Percentiles rank a stretch among this genome's conserved stretches.
These are phyloP conservation scores for Conidiobolus incongruus DNA, from an alignment of 371 early-diverging fungal genomes.

Conservation along the genomic window DNA sequence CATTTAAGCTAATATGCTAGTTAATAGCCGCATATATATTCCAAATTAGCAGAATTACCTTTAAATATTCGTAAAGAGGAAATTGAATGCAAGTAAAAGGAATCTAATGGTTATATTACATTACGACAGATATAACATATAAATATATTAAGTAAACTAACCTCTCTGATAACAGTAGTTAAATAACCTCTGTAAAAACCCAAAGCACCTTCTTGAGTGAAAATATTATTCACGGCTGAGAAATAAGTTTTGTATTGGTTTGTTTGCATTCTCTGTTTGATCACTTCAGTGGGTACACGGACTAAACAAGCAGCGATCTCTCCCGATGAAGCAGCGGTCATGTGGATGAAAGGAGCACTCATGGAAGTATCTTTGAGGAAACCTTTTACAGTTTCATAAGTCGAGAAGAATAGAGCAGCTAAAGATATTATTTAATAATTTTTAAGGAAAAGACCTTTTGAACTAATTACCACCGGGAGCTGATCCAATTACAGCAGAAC, in stretches of 20 bases:
- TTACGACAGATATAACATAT: not conserved
- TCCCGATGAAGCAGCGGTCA: slow-evolving; percentile 75
- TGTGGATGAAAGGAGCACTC: slow-evolving; percentile 48
- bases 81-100: slow-evolving; percentile 94
- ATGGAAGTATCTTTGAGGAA: slow-evolving; percentile 12
- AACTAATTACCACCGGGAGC: slow-evolving; percentile 55
- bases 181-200: slow-evolving; percentile 85
- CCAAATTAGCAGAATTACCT: slow-evolving; percentile 19
- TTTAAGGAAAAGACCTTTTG: too few relatives aligned
- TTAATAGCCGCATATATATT: not conserved
- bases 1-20: too few relatives aligned
- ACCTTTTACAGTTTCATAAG: slow-evolving; percentile 64
- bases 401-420: slow-evolving; percentile 84
- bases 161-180: slow-evolving; percentile 73
- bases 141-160: slow-evolving; percentile 2
- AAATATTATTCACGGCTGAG: slow-evolving; percentile 30
- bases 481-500: slow-evolving; percentile 80
- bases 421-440: not conserved
- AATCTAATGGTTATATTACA: slow-evolving; percentile 21
- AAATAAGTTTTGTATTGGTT: slow-evolving; percentile 42
- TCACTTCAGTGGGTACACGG: slow-evolving; percentile 86
- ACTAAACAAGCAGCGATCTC: slow-evolving; percentile 86
- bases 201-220: slow-evolving; percentile 39
- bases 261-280: slow-evolving; percentile 89
- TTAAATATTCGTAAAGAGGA: slow-evolving; percentile 81